These are phyloP conservation scores for Zymoseptoria pseudotritici DNA, from an alignment of 2,329 filamentous ascomycete species.

Conservation along the genomic window DNA sequence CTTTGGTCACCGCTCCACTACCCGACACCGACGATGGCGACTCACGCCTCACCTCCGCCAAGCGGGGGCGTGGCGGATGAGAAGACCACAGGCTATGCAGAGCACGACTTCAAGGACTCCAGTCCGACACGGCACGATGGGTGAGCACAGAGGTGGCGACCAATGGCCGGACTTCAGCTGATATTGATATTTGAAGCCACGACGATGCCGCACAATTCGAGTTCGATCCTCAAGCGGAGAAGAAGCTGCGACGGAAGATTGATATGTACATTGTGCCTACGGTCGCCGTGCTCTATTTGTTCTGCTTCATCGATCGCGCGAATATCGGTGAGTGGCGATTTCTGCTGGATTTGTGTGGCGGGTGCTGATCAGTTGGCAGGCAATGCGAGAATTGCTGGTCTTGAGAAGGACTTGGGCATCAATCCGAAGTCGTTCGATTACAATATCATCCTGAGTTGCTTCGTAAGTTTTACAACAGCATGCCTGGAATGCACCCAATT, in stretches of 20 bases:
- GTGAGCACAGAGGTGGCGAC: neutral
- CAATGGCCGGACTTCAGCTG: neutral
- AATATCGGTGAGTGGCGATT: conserved; percentile 53
- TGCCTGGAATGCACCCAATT: neutral
- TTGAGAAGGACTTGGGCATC: conserved; percentile 52
- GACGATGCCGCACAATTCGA: neutral
- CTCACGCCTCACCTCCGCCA: neutral
- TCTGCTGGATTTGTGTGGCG: neutral
- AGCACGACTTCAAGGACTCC: neutral
- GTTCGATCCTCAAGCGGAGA: conserved; percentile 52
- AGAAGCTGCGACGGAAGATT: conserved; percentile 54
- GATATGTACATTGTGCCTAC: conserved; percentile 60
- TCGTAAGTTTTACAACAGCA: conserved; percentile 28
- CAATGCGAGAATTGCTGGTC: conserved; percentile 56
- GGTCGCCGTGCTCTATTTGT: conserved; percentile 59
- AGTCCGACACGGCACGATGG: neutral
- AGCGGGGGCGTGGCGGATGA: neutral
- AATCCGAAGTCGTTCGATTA: conserved; percentile 48
- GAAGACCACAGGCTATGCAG: neutral
- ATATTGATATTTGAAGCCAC: neutral
- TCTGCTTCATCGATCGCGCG: conserved; percentile 68
- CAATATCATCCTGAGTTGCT: conserved; percentile 59
- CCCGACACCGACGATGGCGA: neutral
- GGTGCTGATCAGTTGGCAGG: conserved; percentile 44
- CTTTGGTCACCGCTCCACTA: neutral